Base-by-base conservation (phyloP, 2,329 filamentous ascomycete genomes). In the Xylaria sp. region DNA sequence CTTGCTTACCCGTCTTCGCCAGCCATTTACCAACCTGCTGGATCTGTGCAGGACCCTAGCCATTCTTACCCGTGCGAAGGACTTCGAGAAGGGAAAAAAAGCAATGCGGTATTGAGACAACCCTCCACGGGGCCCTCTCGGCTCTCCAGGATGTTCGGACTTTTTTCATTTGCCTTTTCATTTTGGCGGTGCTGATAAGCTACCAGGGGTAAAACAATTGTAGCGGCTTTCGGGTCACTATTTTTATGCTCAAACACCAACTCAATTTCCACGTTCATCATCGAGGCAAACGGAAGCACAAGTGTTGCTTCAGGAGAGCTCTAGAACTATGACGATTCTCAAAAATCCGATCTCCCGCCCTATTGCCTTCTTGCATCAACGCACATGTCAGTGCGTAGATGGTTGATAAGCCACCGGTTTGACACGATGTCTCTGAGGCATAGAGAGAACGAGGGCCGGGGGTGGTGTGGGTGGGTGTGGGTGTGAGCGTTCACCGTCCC, bases 11-110 rank as follows among this genome's bases (percentile, higher is more conserved):
- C 56, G 58, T 61, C 50, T 55, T 56, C 51, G 55, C 45, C 52
- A 57, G 57, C 59, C 49, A 61, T 62, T 60, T 66, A 66, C 64
- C 64, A 59, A 59, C 52, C 54, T 63, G 59, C 59, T 63, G 64
- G 64, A 59, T 61, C 61, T 58, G 39, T 43, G 50, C 48, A 45
- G 48, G 52, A 49, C 54, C 48, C 46, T 42, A 26, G 38, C 48
- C 44, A 47, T 52, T 50, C 48, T 41, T 40, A 58, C 54, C 52
- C 22, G 41, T 44, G 41, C 51, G 41, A 48, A 50, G 34, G 38
- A 21, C 43, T 42, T 46, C 16, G n/a, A n/a, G 42, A 29, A 39
- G n/a, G 37, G n/a, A 20, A 41, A 39, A 57, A 56, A 50, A 50
- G 45, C 26, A 42, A 44, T 34, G 44, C n/a, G n/a, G 7, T 19